These are phyloP conservation scores for Solanum chiquidenum DNA, from an alignment of 257 asterid species.

Conservation along the genomic window DNA sequence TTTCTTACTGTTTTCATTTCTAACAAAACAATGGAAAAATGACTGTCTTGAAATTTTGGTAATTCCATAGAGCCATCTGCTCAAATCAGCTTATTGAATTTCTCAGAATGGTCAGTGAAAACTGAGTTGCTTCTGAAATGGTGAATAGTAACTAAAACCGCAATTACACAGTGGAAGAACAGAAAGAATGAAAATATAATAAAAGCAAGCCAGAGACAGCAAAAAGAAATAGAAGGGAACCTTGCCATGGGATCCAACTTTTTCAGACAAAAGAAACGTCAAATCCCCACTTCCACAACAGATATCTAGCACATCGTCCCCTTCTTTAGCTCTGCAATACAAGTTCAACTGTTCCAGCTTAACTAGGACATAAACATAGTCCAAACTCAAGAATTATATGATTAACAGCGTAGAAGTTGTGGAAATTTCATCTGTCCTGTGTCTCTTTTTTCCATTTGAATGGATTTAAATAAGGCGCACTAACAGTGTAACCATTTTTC, in stretches of 20 bases:
- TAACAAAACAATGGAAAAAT: background rate
- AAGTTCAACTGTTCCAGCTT: background rate
- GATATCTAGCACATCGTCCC: slow-evolving; percentile 67
- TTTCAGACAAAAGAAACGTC: slow-evolving; percentile 71
- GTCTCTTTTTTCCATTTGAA: background rate
- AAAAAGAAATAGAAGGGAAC: slow-evolving; percentile 15
- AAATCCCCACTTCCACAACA: slow-evolving; percentile 95
- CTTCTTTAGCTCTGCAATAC: slow-evolving; percentile 57
- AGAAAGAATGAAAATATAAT: background rate
- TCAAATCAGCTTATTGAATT: background rate
- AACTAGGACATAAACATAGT: background rate
- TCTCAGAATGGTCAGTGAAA: background rate
- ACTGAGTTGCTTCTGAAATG: background rate
- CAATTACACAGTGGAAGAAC: background rate
- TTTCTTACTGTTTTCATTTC: background rate
- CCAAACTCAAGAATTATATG: background rate
- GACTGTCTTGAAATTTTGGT: background rate
- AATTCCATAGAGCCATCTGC: background rate
- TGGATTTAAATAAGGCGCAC: background rate
- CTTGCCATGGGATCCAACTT: slow-evolving; percentile 68
- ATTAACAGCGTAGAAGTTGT: background rate
- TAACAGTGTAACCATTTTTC: background rate
- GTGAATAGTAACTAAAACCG: background rate
- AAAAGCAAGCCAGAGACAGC: background rate
- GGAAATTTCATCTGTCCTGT: background rate